Evolutionary conservation across 2,329 filamentous ascomycete genomes (phyloP).

Genomic region (Rutstroemia sp.): DNA sequence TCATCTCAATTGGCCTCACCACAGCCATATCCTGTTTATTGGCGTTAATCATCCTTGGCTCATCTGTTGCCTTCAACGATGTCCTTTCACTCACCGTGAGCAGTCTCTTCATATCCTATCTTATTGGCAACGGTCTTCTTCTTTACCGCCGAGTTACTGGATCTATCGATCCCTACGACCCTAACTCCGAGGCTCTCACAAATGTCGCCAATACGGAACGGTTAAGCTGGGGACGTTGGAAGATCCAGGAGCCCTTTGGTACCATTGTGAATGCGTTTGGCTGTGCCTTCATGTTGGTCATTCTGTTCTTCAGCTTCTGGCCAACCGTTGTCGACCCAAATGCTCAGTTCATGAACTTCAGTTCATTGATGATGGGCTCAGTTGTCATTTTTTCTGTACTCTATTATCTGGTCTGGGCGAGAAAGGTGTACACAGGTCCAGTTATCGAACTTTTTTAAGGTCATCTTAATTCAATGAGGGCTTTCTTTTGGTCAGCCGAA

Average conservation of each 20-base stretch:
- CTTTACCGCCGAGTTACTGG: slow-evolving; percentile 5
- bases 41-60: slow-evolving; percentile 39
- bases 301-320: slow-evolving; percentile 7
- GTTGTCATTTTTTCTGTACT: background rate
- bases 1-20: background rate
- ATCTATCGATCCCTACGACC: slow-evolving; percentile 3
- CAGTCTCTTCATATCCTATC: slow-evolving; percentile 5
- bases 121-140: slow-evolving; percentile 2
- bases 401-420: background rate
- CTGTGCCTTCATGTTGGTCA: slow-evolving; percentile 4
- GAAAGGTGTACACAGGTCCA: background rate
- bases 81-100: slow-evolving; percentile 36
- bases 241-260: background rate
- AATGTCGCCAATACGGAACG: background rate
- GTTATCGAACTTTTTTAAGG: background rate
- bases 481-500: no score
- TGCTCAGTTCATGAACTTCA: slow-evolving; percentile 8
- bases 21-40: slow-evolving; percentile 3
- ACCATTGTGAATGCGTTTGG: slow-evolving; percentile 7
- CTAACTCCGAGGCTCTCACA: background rate
- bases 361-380: background rate
- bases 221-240: slow-evolving; percentile 9
- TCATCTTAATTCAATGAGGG: no score
- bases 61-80: slow-evolving; percentile 41
- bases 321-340: background rate